These are phyloP conservation scores for Talaromyces verruculosus DNA, from an alignment of 2,329 filamentous ascomycete genomes.

Conservation along the genomic window DNA sequence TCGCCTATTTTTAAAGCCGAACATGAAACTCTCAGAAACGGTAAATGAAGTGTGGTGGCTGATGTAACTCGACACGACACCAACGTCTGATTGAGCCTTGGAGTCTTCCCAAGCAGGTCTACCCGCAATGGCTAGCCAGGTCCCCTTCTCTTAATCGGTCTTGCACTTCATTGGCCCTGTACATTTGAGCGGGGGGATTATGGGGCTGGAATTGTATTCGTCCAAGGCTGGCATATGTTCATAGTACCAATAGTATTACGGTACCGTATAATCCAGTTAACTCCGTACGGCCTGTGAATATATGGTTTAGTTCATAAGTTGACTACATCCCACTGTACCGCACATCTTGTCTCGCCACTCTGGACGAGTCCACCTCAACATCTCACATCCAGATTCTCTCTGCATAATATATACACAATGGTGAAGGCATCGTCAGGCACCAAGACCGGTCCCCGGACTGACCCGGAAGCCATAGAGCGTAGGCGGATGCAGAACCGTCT, in stretches of 20 bases:
- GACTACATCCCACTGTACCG: not conserved
- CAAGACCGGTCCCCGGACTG: conserved; percentile 19
- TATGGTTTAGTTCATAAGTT: conserved; percentile 7
- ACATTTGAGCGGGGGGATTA: not conserved
- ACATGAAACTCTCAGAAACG: conserved; percentile 16
- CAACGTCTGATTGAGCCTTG: not conserved
- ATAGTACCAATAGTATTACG: not conserved
- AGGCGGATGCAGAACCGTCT: conserved; percentile 22
- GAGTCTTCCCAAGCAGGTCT: conserved; percentile 8
- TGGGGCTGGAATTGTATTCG: conserved; percentile 15
- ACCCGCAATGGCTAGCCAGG: conserved; percentile 5
- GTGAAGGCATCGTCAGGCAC: conserved; percentile 9
- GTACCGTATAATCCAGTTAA: conserved; percentile 9
- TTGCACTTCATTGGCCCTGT: conserved; percentile 11
- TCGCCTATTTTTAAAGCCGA: conserved; percentile 3
- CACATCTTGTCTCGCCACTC: not conserved
- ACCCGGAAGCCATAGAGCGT: conserved; percentile 21
- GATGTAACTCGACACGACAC: conserved; percentile 20
- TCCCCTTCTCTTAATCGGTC: not conserved
- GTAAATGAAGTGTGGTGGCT: conserved; percentile 4
- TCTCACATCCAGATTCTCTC: not conserved
- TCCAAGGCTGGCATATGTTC: conserved; percentile 9
- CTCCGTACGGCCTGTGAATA: not conserved
- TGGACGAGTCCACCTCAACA: not conserved
- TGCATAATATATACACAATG: conserved; percentile 6